Base-by-base conservation (phyloP, 192 early-diverging fungal species). In the Pilobolus umbonatus region DNA sequence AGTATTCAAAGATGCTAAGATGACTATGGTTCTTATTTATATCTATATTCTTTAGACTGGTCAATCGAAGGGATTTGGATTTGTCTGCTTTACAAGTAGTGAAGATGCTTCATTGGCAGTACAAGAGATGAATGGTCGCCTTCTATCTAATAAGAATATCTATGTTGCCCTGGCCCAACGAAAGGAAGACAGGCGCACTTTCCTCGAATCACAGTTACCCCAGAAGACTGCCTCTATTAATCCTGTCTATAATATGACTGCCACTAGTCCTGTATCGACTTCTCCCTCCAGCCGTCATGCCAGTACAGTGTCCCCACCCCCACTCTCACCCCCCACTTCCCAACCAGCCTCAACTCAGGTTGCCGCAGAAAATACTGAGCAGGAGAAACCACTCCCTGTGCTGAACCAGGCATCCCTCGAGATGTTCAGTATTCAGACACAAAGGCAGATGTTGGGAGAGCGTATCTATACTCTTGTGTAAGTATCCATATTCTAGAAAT, bases 41-140 rank as follows among this genome's bases (percentile, higher is more conserved):
- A 8, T 57, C 8, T 47, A 12, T 39, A 26, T 0, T 46, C 12
- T 17, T 14, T 55, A 55, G 62, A 64, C 62, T 60, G 52, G 48
- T 21, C 0, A 43, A n/a, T 89, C 88, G 57, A 87, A 89, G 65
- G 91, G 91, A 12, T 95, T 95, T 64, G 93, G 93, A n/a, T 95
- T 95, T 72, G 93, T 95, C 24, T 95, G 93, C 79, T 95, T 91
- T 80, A 83, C 86, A 35, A 76, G 85, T 22, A 88, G 91, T 47
- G 90, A 91, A 63, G 93, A 95, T 75, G 93, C 93, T 39, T 89
- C 79, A 71, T 87, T 87, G 78, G 93, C 93, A 55, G 90, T 90
- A 32, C 78, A 83, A 53, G 91, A 94, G 72, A 93, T 93, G 90
- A 93, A 93, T 80, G 87, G 88, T 59, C 78, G 84, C 61, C 83